These are phyloP conservation scores for Botrytis galanthina DNA, from an alignment of 2,329 filamentous ascomycete genomes.

Conservation along the genomic window DNA sequence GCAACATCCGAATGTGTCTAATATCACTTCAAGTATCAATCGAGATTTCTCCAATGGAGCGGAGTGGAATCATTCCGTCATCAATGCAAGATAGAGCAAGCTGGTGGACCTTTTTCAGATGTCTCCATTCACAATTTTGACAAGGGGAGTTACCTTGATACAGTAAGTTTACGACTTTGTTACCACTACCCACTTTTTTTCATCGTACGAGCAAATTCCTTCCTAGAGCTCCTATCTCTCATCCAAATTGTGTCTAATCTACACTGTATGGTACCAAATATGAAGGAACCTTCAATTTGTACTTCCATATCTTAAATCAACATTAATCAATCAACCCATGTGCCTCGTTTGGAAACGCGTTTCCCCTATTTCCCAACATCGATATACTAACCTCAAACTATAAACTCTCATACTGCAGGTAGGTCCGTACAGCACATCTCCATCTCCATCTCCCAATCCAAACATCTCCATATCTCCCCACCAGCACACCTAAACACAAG, in stretches of 20 bases:
- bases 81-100: conserved; percentile 9
- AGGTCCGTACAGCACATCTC: not conserved
- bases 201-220: conserved; percentile 4
- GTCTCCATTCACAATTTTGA: not conserved
- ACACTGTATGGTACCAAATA: not conserved
- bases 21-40: conserved; percentile 1
- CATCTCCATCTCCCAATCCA: conserved; percentile 1
- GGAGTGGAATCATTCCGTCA: conserved; percentile 9
- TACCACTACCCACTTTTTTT: conserved; percentile 6
- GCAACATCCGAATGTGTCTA: not conserved
- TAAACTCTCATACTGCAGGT: not conserved
- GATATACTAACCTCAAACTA: not conserved
- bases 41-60: not conserved
- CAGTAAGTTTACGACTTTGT: not conserved
- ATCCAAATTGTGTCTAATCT: not conserved
- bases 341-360: not conserved
- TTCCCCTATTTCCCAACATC: not conserved
- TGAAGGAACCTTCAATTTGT: not conserved
- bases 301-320: not conserved
- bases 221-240: not conserved
- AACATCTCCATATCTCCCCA: conserved; percentile 6
- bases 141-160: not conserved
- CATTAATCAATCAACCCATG: not conserved
- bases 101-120: not conserved
- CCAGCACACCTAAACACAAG: conserved; percentile 1